These are phyloP conservation scores for Ephemerocybe angulata DNA, from an alignment of 768 basidiomycete genomes.

Conservation along the genomic window DNA sequence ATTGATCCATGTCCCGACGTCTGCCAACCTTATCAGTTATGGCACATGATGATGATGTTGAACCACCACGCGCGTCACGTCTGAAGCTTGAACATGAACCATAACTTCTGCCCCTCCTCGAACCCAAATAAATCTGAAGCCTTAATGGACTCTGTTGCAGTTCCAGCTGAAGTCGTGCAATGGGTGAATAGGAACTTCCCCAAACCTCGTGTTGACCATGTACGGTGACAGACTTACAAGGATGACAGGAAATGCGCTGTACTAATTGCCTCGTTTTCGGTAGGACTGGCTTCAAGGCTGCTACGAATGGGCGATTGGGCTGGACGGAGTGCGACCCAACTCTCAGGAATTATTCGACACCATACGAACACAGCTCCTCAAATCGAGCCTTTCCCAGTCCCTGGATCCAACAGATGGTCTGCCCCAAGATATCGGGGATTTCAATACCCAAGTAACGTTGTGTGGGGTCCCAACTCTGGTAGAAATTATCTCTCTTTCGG, in stretches of 20 bases:
- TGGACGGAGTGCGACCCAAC: conserved; percentile 41
- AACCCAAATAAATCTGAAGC: neutral
- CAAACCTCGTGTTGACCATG: conserved; percentile 61
- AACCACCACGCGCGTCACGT: neutral
- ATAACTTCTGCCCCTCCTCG: no score
- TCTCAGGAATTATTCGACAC: conserved; percentile 50
- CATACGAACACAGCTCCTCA: conserved; percentile 64
- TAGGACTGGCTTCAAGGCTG: conserved; percentile 80
- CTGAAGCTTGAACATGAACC: no score
- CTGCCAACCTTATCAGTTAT: neutral
- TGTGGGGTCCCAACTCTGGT: conserved; percentile 58
- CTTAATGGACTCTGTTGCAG: conserved; percentile 19
- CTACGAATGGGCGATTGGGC: conserved; percentile 56
- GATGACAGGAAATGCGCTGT: no score
- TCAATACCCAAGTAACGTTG: conserved; percentile 31
- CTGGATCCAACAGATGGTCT: conserved; percentile 70
- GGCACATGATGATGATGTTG: neutral
- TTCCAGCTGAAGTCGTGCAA: conserved; percentile 35
- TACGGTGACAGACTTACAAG: conserved; percentile 24
- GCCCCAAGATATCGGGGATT: conserved; percentile 38
- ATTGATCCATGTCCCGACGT: no score
- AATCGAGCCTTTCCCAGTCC: conserved; percentile 70
- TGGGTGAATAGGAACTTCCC: conserved; percentile 58
- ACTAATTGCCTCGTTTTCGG: conserved; percentile 7
- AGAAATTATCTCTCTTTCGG: conserved; percentile 74